Percentiles rank a stretch among this genome's conserved stretches.
Evolutionary conservation across 31 red algal genomes (phyloP).

Genomic region (Porphyra umbilicalis): DNA sequence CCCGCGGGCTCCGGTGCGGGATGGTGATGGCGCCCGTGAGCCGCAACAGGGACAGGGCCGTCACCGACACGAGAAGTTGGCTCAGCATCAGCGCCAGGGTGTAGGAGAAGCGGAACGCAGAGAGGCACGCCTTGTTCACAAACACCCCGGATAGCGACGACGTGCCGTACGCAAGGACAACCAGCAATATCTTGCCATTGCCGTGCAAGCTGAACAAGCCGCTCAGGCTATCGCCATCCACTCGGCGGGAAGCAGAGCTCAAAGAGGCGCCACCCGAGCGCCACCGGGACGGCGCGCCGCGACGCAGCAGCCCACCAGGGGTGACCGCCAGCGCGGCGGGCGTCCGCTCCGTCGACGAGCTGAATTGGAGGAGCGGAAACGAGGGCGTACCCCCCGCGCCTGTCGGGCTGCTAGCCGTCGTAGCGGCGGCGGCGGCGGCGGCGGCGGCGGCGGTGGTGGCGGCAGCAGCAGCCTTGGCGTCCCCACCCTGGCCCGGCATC

Average conservation of each 20-base stretch:
- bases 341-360: not conserved
- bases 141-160: constrained; percentile 87
- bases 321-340: not conserved
- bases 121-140: constrained; percentile 95
- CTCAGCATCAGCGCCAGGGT: constrained; percentile 64
- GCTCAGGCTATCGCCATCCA: not conserved
- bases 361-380: not conserved
- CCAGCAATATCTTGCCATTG: constrained; percentile 23
- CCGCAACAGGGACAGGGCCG: constrained; percentile 42
- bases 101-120: constrained; percentile 72
- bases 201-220: not conserved
- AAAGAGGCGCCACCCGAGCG: not conserved
- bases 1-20: constrained; percentile 19
- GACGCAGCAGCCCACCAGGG: not conserved
- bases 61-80: constrained; percentile 67
- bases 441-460: not conserved
- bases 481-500: too few species aligned
- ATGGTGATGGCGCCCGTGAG: constrained; percentile 31
- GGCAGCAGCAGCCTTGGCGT: too few species aligned
- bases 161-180: constrained; percentile 58
- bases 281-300: not conserved
- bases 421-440: not conserved
- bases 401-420: not conserved
- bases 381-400: not conserved
- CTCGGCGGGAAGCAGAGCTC: not conserved